A percentile compares a stretch with the other conserved stretches of the same genome.
These are phyloP conservation scores for Auricularia sp. DNA, from an alignment of 768 basidiomycete species.

Conservation along the genomic window DNA sequence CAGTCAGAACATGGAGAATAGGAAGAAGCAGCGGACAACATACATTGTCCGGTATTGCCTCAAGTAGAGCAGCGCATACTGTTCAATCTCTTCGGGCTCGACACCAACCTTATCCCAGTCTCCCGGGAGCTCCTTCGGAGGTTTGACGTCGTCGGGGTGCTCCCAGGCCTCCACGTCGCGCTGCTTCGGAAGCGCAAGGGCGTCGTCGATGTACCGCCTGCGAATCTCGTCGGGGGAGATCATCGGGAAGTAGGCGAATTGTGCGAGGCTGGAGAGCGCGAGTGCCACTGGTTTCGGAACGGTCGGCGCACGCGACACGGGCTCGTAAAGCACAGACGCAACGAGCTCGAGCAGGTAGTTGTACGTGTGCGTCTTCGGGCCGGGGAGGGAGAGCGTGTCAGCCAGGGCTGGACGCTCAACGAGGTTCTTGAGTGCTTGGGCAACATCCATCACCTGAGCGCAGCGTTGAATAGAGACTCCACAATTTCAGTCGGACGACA, in stretches of 20 bases:
- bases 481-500: slow-evolving; percentile 14
- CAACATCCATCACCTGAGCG: slow-evolving; percentile 80
- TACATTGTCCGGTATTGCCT: slow-evolving; percentile 83
- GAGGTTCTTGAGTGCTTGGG: slow-evolving; percentile 78
- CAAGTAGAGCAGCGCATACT: slow-evolving; percentile 81
- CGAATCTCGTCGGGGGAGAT: slow-evolving; percentile 85
- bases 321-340: slow-evolving; percentile 24
- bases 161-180: background rate
- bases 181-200: background rate
- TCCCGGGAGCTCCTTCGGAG: slow-evolving; percentile 44
- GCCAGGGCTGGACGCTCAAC: slow-evolving; percentile 50
- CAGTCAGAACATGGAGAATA: background rate
- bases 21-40: slow-evolving; percentile 24
- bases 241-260: slow-evolving; percentile 80
- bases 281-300: slow-evolving; percentile 67
- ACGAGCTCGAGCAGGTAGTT: slow-evolving; percentile 37
- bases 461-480: slow-evolving; percentile 1
- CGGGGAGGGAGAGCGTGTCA: slow-evolving; percentile 72
- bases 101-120: slow-evolving; percentile 82
- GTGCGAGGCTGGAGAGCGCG: slow-evolving; percentile 49
- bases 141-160: background rate
- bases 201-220: slow-evolving; percentile 78
- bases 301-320: slow-evolving; percentile 44
- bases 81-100: slow-evolving; percentile 72
- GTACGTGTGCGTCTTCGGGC: slow-evolving; percentile 76